Base-by-base conservation (phyloP, 2,329 filamentous ascomycete genomes). In the Calonectria hongkongensis region DNA sequence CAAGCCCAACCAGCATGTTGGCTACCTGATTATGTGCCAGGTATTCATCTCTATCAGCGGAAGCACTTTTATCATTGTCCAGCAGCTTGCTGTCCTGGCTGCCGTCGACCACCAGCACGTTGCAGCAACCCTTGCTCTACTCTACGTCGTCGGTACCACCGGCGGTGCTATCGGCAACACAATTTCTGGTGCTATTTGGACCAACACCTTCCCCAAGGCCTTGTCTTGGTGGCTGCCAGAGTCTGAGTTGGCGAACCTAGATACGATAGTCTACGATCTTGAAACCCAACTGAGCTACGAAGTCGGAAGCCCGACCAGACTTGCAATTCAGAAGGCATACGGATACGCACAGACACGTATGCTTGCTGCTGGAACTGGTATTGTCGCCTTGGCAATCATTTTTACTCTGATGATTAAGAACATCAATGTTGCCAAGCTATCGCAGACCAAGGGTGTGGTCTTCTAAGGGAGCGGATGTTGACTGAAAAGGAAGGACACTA, bases 301-400 rank as follows among this genome's bases (percentile, higher is more conserved):
- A 76, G 85, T 10, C 89, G 88, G 2, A 85, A 78, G 8, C 81
- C 84, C 0, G 84, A 83, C 89, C 13, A 81, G 90, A 2, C 69
- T 84, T 16, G 91, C 87, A 0, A 92, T 93, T 76, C 91, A 92
- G 78, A 79, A 84, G 10, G 89, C 91, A 0, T 93, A 93, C 72
- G 87, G 84, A 1, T 87, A 88, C 70, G 86, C 87, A 0, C 88
- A 89, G 82, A 83, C 84, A 41, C 80, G 84, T 21, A 88, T 90
- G 86, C 79, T 89, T 41, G 80, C 81, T n/a, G 81, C 81, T 0
- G 83, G 82, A 5, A 82, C 80, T 0, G 81, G 79, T 1, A 76
- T 84, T 12, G 83, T 84, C 79, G 77, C 72, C 0, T 51, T 85
- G 36, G 73, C 77, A 0, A 77, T 84, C 21, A 72, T 86, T 2